These are phyloP conservation scores for Paspalum notatum DNA, from an alignment of 176 grass and related monocot genomes.

Conservation along the genomic window DNA sequence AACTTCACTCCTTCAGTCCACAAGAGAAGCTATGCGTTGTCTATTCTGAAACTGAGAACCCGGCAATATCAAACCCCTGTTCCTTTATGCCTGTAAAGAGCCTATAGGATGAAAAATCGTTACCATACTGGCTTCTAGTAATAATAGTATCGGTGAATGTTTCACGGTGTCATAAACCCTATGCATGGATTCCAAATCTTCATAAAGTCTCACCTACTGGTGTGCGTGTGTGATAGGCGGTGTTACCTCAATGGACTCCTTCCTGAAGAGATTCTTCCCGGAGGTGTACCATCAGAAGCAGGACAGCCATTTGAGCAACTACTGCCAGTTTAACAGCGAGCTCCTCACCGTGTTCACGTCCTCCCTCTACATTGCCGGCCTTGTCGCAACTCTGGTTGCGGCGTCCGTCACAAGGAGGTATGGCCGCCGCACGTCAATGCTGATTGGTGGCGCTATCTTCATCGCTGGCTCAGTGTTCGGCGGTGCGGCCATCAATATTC, in stretches of 20 bases:
- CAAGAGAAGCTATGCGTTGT: background rate
- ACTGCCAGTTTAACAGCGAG: conserved; percentile 79
- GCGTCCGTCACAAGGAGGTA: conserved; percentile 62
- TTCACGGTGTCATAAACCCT: background rate
- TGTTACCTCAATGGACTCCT: conserved; percentile 67
- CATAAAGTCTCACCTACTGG: background rate
- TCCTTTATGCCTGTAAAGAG: background rate
- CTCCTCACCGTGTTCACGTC: conserved; percentile 87
- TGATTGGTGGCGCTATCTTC: conserved; percentile 69
- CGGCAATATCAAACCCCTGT: background rate
- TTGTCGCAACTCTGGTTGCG: conserved; percentile 62
- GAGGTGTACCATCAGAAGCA: conserved; percentile 51
- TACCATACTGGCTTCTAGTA: background rate
- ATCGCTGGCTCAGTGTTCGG: conserved; percentile 59
- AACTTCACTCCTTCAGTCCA: background rate
- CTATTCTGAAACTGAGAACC: background rate
- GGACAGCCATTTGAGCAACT: conserved; percentile 49
- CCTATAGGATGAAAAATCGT: background rate
- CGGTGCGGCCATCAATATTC: conserved; percentile 62
- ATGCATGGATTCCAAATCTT: background rate
- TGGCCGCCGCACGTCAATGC: conserved; percentile 69
- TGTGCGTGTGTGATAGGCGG: conserved; percentile 8
- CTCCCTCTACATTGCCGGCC: conserved; percentile 79
- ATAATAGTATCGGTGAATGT: background rate
- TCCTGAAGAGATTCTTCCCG: conserved; percentile 82